Evolutionary conservation across 2,329 filamentous ascomycete species (phyloP).

Genomic region (Mariannaea elegans): DNA sequence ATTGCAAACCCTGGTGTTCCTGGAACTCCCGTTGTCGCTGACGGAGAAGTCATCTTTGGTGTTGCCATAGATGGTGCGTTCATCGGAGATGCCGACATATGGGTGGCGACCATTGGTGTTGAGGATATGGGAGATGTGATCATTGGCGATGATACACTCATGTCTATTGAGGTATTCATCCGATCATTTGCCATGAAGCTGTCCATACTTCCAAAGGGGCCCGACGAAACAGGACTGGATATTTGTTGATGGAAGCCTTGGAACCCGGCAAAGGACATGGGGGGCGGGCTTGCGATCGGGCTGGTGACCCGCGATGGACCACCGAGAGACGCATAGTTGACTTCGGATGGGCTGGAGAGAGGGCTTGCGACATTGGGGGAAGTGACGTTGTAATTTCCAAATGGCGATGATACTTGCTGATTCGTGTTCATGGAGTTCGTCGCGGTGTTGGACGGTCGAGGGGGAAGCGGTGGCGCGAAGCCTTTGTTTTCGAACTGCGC

Average conservation of each 20-base stretch:
- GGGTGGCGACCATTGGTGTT: slow-evolving; percentile 31
- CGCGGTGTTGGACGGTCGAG: slow-evolving; percentile 43
- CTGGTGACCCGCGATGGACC: slow-evolving; percentile 44
- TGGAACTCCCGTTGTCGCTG: slow-evolving; percentile 32
- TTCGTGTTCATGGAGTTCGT: slow-evolving; percentile 39
- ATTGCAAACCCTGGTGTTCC: slow-evolving; percentile 50
- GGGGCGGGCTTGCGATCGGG: slow-evolving; percentile 43
- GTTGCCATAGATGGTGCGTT: slow-evolving; percentile 34
- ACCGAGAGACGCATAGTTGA: slow-evolving; percentile 45
- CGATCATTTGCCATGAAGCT: slow-evolving; percentile 44
- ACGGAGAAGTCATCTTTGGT: slow-evolving; percentile 30
- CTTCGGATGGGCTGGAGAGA: slow-evolving; percentile 43
- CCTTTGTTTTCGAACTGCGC: slow-evolving; percentile 53
- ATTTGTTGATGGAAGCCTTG: slow-evolving; percentile 40
- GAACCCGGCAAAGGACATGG: slow-evolving; percentile 44
- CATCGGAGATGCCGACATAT: slow-evolving; percentile 35
- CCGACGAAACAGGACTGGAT: slow-evolving; percentile 42
- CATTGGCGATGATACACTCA: slow-evolving; percentile 30
- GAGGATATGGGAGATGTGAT: slow-evolving; percentile 29
- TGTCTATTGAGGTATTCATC: slow-evolving; percentile 40
- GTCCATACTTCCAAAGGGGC: slow-evolving; percentile 45
- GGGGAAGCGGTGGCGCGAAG: slow-evolving; percentile 47
- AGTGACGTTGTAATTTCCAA: slow-evolving; percentile 42
- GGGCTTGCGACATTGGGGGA: slow-evolving; percentile 45
- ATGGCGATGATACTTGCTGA: slow-evolving; percentile 43